These are phyloP conservation scores for Gossypium lobatum DNA, from an alignment of 441 rosid genomes.

Conservation along the genomic window DNA sequence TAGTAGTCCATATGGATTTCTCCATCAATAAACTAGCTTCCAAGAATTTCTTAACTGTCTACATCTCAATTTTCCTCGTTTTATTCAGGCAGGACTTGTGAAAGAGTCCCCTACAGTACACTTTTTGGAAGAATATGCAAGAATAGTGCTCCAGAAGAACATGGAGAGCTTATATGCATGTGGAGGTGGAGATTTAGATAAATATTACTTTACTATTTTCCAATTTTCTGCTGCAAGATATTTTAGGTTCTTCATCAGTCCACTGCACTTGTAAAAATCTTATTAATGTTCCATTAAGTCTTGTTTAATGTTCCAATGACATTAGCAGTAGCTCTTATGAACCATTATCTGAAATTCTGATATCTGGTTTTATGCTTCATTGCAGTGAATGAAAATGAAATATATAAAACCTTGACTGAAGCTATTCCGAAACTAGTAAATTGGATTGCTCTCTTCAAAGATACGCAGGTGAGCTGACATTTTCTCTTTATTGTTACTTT, in stretches of 20 bases:
- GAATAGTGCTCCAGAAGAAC: constrained; percentile 62
- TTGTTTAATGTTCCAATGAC: constrained; percentile 14
- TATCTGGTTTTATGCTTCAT: constrained; percentile 26
- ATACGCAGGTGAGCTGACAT: constrained; percentile 52
- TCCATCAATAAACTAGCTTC: constrained; percentile 9
- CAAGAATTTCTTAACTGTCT: constrained; percentile 11
- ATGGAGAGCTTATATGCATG: constrained; percentile 88
- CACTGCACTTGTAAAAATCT: constrained; percentile 16
- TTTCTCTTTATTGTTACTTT: constrained; percentile 13
- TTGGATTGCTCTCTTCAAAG: constrained; percentile 67
- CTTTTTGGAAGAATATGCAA: constrained; percentile 65
- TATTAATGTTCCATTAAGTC: background rate
- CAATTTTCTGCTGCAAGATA: constrained; percentile 11
- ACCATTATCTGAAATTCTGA: constrained; percentile 18
- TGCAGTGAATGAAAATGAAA: constrained; percentile 73
- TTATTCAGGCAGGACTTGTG: constrained; percentile 72
- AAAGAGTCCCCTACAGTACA: constrained; percentile 54
- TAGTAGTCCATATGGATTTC: background rate
- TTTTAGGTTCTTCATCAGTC: constrained; percentile 14
- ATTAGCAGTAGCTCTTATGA: constrained; percentile 3
- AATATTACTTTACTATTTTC: constrained; percentile 18
- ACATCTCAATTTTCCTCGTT: constrained; percentile 16
- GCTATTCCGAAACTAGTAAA: constrained; percentile 73
- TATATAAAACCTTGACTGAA: constrained; percentile 50
- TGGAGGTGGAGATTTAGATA: constrained; percentile 55